These are phyloP conservation scores for Eucalyptus cloeziana DNA, from an alignment of 345 rosid species.

Conservation along the genomic window DNA sequence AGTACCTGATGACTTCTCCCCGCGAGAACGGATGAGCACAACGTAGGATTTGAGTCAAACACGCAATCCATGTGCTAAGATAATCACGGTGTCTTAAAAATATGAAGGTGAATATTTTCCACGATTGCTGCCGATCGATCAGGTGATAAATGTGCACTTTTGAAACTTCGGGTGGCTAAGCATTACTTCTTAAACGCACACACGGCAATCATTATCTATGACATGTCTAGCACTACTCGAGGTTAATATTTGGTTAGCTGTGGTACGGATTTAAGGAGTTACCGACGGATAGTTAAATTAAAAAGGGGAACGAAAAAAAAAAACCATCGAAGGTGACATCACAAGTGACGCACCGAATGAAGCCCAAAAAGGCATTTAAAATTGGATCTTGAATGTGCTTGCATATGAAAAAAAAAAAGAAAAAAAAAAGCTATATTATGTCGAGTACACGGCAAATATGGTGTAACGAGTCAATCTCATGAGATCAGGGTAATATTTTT, in stretches of 20 bases:
- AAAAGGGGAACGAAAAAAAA: neutral
- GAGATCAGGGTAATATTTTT: neutral
- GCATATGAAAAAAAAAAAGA: neutral
- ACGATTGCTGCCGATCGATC: neutral
- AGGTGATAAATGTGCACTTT: neutral
- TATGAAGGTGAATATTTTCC: neutral
- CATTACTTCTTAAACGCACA: neutral
- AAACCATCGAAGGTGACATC: neutral
- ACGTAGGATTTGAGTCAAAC: neutral
- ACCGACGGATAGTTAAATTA: neutral
- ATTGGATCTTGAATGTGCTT: neutral
- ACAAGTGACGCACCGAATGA: neutral
- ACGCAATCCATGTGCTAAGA: neutral
- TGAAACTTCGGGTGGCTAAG: neutral
- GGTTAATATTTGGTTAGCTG: neutral
- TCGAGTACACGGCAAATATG: neutral
- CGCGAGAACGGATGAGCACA: neutral
- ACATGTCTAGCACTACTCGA: neutral
- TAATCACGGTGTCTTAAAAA: neutral
- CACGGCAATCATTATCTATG: neutral
- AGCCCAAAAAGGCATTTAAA: neutral
- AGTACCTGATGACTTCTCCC: neutral
- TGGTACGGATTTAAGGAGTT: neutral
- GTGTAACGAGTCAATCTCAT: neutral
- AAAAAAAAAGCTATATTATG: neutral